Evolutionary conservation across 1,139 yeast genomes (phyloP).

Genomic region (Hemisphaericaspora xylofermentans): DNA sequence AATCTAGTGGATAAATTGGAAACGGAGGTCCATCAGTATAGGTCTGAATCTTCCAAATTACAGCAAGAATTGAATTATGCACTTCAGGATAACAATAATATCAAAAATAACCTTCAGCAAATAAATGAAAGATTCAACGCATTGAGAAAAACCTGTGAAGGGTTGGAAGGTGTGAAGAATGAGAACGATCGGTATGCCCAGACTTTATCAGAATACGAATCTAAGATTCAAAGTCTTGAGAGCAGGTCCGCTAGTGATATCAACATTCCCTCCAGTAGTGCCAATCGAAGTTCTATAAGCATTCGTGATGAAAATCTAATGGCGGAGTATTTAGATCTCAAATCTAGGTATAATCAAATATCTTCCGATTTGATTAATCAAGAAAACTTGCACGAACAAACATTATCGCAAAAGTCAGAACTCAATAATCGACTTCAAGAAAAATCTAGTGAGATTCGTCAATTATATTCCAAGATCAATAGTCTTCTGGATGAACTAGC

Average conservation of each 20-base stretch:
- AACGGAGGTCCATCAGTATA: slow-evolving; percentile 23
- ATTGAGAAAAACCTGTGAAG: slow-evolving; percentile 15
- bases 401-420: slow-evolving; percentile 25
- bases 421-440: slow-evolving; percentile 29
- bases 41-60: slow-evolving; percentile 21
- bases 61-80: slow-evolving; percentile 25
- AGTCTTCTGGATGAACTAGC: slow-evolving; percentile 35
- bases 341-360: slow-evolving; percentile 6
- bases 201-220: slow-evolving; percentile 33
- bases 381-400: slow-evolving; percentile 23
- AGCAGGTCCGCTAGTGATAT: slow-evolving; percentile 1
- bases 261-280: background rate
- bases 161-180: slow-evolving; percentile 11
- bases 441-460: slow-evolving; percentile 26
- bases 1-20: slow-evolving; percentile 23
- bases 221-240: slow-evolving; percentile 32
- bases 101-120: slow-evolving; percentile 20
- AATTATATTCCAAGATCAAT: slow-evolving; percentile 17
- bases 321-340: slow-evolving; percentile 11
- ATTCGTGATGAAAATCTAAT: slow-evolving; percentile 7
- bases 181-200: slow-evolving; percentile 27
- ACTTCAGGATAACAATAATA: slow-evolving; percentile 21
- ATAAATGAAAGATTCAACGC: slow-evolving; percentile 21
- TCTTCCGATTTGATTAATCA: slow-evolving; percentile 14
- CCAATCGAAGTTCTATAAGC: slow-evolving; percentile 3